Percentiles rank a stretch among this genome's conserved stretches.
These are phyloP conservation scores for Fraxinus pennsylvanica DNA, from an alignment of 257 asterid species.

Conservation along the genomic window DNA sequence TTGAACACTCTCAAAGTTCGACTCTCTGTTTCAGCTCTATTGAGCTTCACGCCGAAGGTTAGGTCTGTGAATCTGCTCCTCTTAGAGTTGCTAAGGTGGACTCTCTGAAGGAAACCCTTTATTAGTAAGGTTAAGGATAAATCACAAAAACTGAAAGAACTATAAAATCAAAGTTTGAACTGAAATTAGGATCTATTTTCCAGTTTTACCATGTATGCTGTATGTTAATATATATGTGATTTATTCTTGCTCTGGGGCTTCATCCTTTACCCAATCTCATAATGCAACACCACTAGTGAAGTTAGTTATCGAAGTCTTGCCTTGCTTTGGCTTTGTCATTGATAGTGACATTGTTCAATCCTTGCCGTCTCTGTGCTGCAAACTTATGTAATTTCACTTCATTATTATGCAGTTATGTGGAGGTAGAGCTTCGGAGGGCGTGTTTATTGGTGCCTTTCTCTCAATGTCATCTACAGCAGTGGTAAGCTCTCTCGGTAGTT, in stretches of 20 bases:
- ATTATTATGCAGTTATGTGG: conserved; percentile 79
- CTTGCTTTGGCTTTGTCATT: conserved; percentile 16
- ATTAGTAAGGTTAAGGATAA: no score
- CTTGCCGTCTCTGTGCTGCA: conserved; percentile 13
- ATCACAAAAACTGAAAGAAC: no score
- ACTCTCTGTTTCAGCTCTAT: no score
- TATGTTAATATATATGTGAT: no score
- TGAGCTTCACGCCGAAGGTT: no score
- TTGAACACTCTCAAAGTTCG: no score
- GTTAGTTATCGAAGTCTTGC: background rate
- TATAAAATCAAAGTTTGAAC: background rate
- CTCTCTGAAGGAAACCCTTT: no score
- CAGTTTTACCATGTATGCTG: no score
- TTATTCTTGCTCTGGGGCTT: no score
- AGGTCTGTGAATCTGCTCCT: no score
- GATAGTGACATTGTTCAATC: background rate
- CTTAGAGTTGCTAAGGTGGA: no score
- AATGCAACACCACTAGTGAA: background rate
- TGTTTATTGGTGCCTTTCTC: conserved; percentile 90
- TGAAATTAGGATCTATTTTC: background rate
- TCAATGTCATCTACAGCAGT: conserved; percentile 99
- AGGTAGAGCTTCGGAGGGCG: conserved; percentile 92
- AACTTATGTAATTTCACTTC: conserved; percentile 23
- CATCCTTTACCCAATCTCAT: no score
- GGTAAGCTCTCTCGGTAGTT: conserved; percentile 49